Conservation (phyloP, 495 filamentous ascomycete genomes). For the Hypoxylon lenormandii region DNA sequence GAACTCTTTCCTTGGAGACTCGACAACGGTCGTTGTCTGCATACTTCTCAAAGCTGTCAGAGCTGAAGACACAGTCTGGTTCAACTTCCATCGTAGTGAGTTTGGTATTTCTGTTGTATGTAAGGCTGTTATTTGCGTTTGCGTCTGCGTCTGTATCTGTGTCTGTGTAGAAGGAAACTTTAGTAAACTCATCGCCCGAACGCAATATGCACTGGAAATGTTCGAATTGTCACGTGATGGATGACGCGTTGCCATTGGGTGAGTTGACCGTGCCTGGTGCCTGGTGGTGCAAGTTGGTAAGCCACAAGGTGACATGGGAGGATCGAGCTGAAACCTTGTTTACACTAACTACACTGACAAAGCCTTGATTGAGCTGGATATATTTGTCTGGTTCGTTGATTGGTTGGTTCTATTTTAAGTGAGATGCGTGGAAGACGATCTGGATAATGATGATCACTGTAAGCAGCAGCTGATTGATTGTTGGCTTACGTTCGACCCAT, state of each 20-base stretch:
- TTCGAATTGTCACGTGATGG: conserved; percentile 1
- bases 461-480: no score
- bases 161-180: background rate
- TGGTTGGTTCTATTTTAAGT: background rate
- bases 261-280: background rate
- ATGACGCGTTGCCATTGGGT: background rate
- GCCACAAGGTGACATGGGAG: background rate
- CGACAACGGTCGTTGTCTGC: conserved; percentile 1
- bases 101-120: conserved; percentile 1
- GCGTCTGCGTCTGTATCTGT: background rate
- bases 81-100: conserved; percentile 8
- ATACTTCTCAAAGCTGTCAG: conserved; percentile 29
- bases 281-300: no score
- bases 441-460: no score
- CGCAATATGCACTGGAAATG: background rate
- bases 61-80: conserved; percentile 4
- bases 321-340: background rate
- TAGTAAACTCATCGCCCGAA: background rate
- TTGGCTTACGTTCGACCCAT: no score
- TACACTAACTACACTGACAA: background rate
- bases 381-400: background rate
- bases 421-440: background rate
- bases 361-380: no score
- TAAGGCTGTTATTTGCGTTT: background rate
- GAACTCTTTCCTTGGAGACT: conserved; percentile 7